Evolutionary conservation across 164 flowering plant genomes (phyloP).

Genomic region (Nelumbo lutea): DNA sequence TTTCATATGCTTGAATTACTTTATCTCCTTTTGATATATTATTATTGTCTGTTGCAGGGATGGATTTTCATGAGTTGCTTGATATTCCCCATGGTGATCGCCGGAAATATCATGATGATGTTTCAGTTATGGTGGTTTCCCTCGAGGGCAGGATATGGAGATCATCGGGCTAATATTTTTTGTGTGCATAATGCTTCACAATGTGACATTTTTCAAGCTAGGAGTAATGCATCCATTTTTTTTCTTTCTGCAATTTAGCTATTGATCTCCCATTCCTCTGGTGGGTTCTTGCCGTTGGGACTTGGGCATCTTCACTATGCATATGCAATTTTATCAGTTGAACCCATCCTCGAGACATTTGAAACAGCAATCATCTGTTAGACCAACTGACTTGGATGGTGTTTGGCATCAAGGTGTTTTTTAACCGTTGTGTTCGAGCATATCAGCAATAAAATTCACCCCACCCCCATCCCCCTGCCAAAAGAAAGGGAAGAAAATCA

Average conservation of each 20-base stretch:
- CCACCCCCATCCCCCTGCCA: too few species aligned
- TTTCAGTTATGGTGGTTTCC: constrained; percentile 64
- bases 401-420: too few species aligned
- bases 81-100: constrained; percentile 69
- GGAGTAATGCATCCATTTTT: constrained; percentile 8
- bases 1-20: background rate
- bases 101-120: constrained; percentile 64
- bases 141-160: constrained; percentile 70
- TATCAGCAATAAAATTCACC: too few species aligned
- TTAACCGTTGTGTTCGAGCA: too few species aligned
- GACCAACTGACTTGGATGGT: too few species aligned
- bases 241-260: background rate
- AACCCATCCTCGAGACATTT: too few species aligned
- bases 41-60: constrained; percentile 37
- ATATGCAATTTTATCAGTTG: too few species aligned
- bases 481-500: too few species aligned
- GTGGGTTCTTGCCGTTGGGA: too few species aligned
- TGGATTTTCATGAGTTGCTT: constrained; percentile 67
- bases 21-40: background rate
- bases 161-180: constrained; percentile 25
- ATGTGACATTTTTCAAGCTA: constrained; percentile 20
- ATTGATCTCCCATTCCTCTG: background rate
- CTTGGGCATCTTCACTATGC: too few species aligned
- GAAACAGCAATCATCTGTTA: too few species aligned
- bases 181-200: background rate